A percentile compares a stretch with the other conserved stretches of the same genome.
Evolutionary conservation across 116 monocot genomes (phyloP).

Genomic region (Iris pallida): DNA sequence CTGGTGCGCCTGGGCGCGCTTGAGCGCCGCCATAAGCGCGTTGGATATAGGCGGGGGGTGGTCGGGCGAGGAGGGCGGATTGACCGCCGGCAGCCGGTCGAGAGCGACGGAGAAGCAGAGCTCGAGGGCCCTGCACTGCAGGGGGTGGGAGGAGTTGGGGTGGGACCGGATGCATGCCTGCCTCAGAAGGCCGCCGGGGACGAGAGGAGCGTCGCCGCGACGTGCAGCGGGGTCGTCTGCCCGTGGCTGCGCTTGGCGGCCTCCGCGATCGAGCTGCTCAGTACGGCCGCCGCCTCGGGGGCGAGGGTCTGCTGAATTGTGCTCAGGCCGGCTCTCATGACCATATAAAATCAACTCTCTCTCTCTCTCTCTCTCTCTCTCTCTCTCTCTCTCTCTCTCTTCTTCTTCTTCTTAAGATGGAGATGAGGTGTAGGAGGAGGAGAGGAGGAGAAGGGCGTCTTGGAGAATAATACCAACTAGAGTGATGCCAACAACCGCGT

Average conservation of each 20-base stretch:
- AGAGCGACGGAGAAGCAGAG: constrained; percentile 95
- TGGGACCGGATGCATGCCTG: constrained; percentile 80
- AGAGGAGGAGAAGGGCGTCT: no score
- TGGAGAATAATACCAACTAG: no score
- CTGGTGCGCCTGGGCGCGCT: constrained; percentile 95
- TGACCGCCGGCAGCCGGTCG: constrained; percentile 55
- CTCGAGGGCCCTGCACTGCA: constrained; percentile 92
- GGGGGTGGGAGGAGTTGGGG: constrained; percentile 75
- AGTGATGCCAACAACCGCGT: no score
- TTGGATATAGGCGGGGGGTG: constrained; percentile 96
- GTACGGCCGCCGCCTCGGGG: constrained; percentile 63
- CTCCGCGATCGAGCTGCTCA: constrained; percentile 64
- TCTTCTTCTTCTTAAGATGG: no score
- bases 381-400: no score
- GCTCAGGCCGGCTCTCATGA: constrained; percentile 78
- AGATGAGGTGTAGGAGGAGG: no score
- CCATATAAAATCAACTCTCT: no score
- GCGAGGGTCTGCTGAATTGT: constrained; percentile 96
- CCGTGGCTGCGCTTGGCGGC: constrained; percentile 62
- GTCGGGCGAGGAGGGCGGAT: not conserved
- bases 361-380: no score
- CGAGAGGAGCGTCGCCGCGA: constrained; percentile 71
- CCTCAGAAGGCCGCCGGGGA: constrained; percentile 60
- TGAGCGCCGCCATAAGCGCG: constrained; percentile 88
- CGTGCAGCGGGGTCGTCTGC: constrained; percentile 93